Evolutionary conservation across 148 eudicot species (phyloP).

Genomic region (Mesembryanthemum crystallinum): DNA sequence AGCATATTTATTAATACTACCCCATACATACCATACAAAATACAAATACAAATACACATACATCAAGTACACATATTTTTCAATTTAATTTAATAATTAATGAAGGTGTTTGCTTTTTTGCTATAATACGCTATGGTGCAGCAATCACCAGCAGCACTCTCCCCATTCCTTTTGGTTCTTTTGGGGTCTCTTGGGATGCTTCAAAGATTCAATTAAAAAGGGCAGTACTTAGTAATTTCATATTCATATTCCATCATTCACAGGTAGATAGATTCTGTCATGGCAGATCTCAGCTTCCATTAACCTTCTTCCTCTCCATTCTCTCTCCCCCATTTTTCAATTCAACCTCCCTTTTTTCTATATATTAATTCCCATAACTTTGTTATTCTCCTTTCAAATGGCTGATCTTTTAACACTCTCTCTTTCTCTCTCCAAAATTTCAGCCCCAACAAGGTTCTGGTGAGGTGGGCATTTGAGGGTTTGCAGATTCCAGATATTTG

Average conservation of each 20-base stretch:
- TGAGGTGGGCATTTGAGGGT: conserved; percentile 1
- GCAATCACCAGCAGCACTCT: conserved; percentile 8
- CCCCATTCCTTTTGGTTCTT: conserved; percentile 18
- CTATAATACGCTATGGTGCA: conserved; percentile 7
- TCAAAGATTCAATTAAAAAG: conserved; percentile 31
- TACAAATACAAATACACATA: too few relatives aligned
- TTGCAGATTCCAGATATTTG: neutral
- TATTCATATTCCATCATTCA: conserved; percentile 8
- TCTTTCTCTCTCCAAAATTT: neutral
- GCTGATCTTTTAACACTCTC: neutral
- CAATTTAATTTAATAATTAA: neutral
- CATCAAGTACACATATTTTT: too few relatives aligned
- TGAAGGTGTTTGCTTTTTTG: conserved; percentile 8
- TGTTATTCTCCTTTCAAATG: neutral
- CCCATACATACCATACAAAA: too few relatives aligned
- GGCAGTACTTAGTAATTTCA: neutral
- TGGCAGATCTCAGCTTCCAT: conserved; percentile 39
- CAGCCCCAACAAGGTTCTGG: neutral
- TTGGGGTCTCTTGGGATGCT: conserved; percentile 26
- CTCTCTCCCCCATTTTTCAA: neutral
- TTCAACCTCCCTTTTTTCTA: neutral
- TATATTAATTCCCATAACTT: neutral
- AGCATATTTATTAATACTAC: too few relatives aligned
- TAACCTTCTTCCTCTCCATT: conserved; percentile 14
- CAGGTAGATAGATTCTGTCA: conserved; percentile 30